Evolutionary conservation across 2,329 filamentous ascomycete species (phyloP).

Genomic region (Cercospora nicotianae): DNA sequence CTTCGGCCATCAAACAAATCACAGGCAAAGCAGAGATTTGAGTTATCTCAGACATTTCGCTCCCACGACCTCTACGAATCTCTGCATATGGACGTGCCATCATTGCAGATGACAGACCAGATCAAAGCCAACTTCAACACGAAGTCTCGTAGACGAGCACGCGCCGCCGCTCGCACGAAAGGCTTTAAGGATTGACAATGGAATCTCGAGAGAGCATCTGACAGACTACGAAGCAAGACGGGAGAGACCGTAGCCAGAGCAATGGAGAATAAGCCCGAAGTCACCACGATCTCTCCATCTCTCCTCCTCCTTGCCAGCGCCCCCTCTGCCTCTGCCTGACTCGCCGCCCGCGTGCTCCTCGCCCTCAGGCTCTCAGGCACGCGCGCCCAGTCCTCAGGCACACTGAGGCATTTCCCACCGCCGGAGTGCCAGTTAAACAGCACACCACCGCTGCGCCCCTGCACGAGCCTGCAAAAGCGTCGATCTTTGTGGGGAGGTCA

Average conservation of each 20-base stretch:
- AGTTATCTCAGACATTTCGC: background rate
- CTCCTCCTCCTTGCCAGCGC: background rate
- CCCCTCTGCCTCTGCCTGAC: background rate
- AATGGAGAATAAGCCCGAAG: background rate
- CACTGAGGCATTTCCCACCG: background rate
- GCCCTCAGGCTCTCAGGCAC: background rate
- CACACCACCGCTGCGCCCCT: slow-evolving; percentile 13
- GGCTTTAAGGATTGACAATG: background rate
- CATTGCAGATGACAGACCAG: background rate
- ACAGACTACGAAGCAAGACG: background rate
- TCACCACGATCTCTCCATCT: background rate
- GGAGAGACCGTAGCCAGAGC: background rate
- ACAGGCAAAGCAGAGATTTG: background rate
- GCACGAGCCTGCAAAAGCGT: background rate
- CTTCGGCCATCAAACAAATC: background rate
- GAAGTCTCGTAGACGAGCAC: background rate
- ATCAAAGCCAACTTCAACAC: background rate
- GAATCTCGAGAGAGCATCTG: background rate
- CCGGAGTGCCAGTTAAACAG: slow-evolving; percentile 12
- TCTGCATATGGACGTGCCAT: background rate
- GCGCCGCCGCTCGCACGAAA: background rate
- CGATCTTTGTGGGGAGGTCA: background rate
- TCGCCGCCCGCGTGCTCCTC: background rate
- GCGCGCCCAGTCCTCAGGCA: slow-evolving; percentile 8
- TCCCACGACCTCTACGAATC: background rate